Evolutionary conservation across 257 asterid species (phyloP), one percentile per base, ranked within the genome.

Genomic region (Lycium barbarum): DNA sequence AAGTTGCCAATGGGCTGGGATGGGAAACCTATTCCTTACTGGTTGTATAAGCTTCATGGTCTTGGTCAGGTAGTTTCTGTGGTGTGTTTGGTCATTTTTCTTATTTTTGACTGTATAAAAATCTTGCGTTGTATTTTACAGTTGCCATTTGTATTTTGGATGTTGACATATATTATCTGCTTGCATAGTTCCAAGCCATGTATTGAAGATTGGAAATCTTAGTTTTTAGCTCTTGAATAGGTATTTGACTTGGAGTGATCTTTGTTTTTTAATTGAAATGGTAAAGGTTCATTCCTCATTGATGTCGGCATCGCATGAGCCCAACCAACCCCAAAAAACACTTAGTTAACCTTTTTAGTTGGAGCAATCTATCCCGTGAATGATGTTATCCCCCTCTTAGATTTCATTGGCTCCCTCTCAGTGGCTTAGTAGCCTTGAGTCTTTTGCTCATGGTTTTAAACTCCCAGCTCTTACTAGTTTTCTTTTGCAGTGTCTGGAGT

Each of bases 1-100:
- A 97, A 95, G 89, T 85, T 97, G 83, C 99, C 99, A 49, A 95
- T 97, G 98, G 99, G 99, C 20, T 95, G 93, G 93, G 99, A 97
- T 79, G 99, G 99, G 85, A 97, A 95, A 88, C 99, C 99, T 80
- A 97, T 97, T 79, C 99, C 99, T 76, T 97, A 97, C 90, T 97
- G 99, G 99, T 87, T 97, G 86, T 95, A 95, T 90, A 97, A 97
- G 88, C 98, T 97, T 91, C 99, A 97, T 84, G 99, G 99, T 72
- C 98, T 97, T 90, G 98, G 99, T 79, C 99, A 97, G 99, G 99
- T 97, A 93, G 84, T 43, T 83, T 83, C n/a, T 26, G 10, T 68
- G 10, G 80, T 36, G 79, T 82, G 67, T 49, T 38, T 26, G 15
- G 45, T 49, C 6, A 40, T 22, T 13, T 26, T 20, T 49, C 47